phyloP scores from a whole-genome alignment of 306 rosid genomes.

The Fragaria vesca region DNA sequence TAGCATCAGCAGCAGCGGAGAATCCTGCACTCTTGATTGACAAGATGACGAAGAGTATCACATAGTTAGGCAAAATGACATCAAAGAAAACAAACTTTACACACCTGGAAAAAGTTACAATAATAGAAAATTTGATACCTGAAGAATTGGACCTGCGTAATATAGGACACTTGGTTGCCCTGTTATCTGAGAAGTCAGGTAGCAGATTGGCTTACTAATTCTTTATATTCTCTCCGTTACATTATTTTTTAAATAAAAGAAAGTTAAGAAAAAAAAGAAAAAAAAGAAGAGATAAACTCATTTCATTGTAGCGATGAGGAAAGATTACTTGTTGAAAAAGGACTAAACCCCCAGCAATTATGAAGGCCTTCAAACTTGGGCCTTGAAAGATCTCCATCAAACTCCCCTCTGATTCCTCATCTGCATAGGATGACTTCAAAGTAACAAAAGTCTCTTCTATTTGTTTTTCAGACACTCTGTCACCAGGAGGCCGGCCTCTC shows the following conservation, averaged over 20 bases:
- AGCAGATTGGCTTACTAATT: constrained; percentile 36
- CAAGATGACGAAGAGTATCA: constrained; percentile 20
- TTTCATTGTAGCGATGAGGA: constrained; percentile 23
- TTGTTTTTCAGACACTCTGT: constrained; percentile 72
- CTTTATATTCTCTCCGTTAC: constrained; percentile 32
- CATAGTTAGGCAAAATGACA: constrained; percentile 22
- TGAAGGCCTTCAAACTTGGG: constrained; percentile 83
- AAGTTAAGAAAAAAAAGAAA: not conserved
- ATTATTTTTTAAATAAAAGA: constrained; percentile 17
- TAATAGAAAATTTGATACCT: constrained; percentile 44
- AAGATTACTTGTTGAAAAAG: constrained; percentile 85
- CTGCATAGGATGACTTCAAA: constrained; percentile 66
- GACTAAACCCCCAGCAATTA: constrained; percentile 87
- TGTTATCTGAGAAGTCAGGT: constrained; percentile 69
- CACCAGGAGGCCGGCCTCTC: constrained; percentile 79
- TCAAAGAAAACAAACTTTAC: constrained; percentile 8
- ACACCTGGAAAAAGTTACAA: not conserved
- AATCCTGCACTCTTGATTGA: constrained; percentile 83
- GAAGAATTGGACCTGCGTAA: constrained; percentile 92
- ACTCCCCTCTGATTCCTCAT: constrained; percentile 74
- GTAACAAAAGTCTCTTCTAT: constrained; percentile 73
- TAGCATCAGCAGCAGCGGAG: constrained; percentile 92
- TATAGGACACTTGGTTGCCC: constrained; percentile 98
- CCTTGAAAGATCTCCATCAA: constrained; percentile 95
- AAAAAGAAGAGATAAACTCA: constrained; percentile 7